Percentiles rank a stretch among this genome's conserved stretches.
phyloP scores from a whole-genome alignment of 2,329 filamentous ascomycete species.

The Talaromyces sp. region DNA sequence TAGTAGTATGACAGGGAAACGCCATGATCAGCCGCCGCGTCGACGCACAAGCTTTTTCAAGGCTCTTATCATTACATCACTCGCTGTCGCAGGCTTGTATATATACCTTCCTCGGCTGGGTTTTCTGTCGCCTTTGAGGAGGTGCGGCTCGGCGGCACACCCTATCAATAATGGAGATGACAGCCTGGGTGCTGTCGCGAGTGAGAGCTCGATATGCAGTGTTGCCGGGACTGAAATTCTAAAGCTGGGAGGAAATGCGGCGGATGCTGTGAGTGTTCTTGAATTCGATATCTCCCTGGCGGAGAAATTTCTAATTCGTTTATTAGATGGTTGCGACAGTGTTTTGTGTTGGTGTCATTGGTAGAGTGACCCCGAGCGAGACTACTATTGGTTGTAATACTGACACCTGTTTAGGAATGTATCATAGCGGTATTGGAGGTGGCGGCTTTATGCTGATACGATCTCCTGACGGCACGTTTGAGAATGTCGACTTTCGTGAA shows the following conservation, averaged over 20 bases:
- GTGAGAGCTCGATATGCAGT: slow-evolving; percentile 65
- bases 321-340: slow-evolving; percentile 64
- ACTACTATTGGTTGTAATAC: not conserved
- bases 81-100: not conserved
- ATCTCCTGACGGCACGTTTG: slow-evolving; percentile 66
- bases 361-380: slow-evolving; percentile 23
- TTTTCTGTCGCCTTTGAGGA: not conserved
- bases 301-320: slow-evolving; percentile 23
- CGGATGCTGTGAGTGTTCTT: slow-evolving; percentile 54
- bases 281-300: no score
- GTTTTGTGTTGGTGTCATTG: slow-evolving; percentile 69
- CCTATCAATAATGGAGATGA: not conserved
- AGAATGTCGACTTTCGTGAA: slow-evolving; percentile 86
- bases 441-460: slow-evolving; percentile 87
- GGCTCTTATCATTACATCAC: not conserved
- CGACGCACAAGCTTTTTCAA: not conserved
- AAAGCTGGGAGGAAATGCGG: slow-evolving; percentile 62
- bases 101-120: not conserved
- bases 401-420: slow-evolving; percentile 50
- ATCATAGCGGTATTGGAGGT: slow-evolving; percentile 76
- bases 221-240: slow-evolving; percentile 62
- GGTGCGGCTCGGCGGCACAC: not conserved
- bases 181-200: slow-evolving; percentile 60
- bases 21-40: not conserved
- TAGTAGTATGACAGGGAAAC: not conserved